Evolutionary conservation across 1,284 basidiomycete genomes (phyloP), one percentile per base, ranked within the genome.

Genomic region (Leucoagaricus sp.): DNA sequence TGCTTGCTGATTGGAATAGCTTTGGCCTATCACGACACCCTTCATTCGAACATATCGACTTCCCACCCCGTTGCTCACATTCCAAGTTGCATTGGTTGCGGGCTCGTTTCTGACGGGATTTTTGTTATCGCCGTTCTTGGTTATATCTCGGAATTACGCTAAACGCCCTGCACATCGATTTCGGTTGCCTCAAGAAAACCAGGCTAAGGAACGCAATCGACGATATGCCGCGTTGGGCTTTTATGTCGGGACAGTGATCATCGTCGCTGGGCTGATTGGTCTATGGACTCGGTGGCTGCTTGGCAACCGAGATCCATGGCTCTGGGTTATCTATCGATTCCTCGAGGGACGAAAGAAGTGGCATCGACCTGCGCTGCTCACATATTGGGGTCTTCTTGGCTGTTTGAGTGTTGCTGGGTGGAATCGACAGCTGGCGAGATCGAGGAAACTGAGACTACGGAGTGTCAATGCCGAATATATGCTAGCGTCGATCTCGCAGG

Each of bases 271-370:
- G 1, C 76, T 94, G n/a, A 87, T 99, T 44, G 96, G 96, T 5
- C 79, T 90, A 49, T 99, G 96, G 96, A 87, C 91, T 8, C 82
- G 87, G 44, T 96, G 96, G 94, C 87, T 89, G 66, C 82, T 99
- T 2, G 85, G 84, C 9, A 84, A 85, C 57, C 82, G 93, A 26
- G 84, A 96, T 71, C 96, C 97, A 0, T 98, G 93, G 92, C 64
- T 93, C 0, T 99, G 94, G 93, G 85, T 80, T 6, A 67, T 93
- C 3, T 82, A 87, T 59, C 91, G 85, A 76, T 67, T 95, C 38
- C 71, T 93, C 1, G 84, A 92, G 59, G 94, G 95, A 2, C 75
- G 78, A 62, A 83, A 80, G 60, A 79, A 82, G 60, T 98, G 94
- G 94, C 91, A 86, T n/a, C 81, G 97, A 6, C 84, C 88, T 0